Percentiles rank a stretch among this genome's conserved stretches.
phyloP scores from a whole-genome alignment of 2,329 filamentous ascomycete genomes.

The Aspergillus sp. region DNA sequence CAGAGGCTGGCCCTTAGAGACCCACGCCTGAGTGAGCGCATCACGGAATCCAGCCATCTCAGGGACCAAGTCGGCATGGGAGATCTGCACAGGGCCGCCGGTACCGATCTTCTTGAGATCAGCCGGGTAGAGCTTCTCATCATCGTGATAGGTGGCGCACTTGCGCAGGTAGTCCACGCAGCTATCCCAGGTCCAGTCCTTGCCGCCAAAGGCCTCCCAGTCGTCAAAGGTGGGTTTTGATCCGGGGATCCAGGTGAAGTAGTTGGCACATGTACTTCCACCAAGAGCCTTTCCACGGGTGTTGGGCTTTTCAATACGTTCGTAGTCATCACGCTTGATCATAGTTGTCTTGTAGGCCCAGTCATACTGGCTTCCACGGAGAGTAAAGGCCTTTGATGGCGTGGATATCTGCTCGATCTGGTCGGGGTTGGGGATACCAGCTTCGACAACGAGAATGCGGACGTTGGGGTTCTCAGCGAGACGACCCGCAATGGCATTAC shows the following conservation, averaged over 20 bases:
- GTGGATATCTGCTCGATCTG: conserved; percentile 57
- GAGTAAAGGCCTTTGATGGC: conserved; percentile 55
- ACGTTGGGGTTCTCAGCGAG: conserved; percentile 53
- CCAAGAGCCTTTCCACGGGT: conserved; percentile 61
- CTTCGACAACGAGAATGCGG: conserved; percentile 38
- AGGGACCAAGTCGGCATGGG: conserved; percentile 56
- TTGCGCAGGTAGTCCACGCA: conserved; percentile 55
- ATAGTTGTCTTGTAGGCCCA: conserved; percentile 64
- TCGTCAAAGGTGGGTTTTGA: conserved; percentile 57
- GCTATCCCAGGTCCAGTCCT: conserved; percentile 58
- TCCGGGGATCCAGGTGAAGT: conserved; percentile 64
- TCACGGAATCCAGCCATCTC: conserved; percentile 52
- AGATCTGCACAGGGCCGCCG: conserved; percentile 54
- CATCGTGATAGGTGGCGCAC: conserved; percentile 59
- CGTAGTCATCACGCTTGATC: conserved; percentile 55
- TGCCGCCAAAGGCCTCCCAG: conserved; percentile 48
- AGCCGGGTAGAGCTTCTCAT: conserved; percentile 47
- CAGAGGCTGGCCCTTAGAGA: conserved; percentile 51
- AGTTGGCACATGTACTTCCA: conserved; percentile 60
- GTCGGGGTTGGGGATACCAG: conserved; percentile 45
- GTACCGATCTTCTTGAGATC: conserved; percentile 53
- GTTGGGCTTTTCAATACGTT: conserved; percentile 63
- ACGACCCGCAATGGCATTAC: conserved; percentile 48
- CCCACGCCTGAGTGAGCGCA: conserved; percentile 52
- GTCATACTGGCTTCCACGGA: conserved; percentile 58